Conservation (phyloP, 768 basidiomycete species). For the Russula compacta region DNA sequence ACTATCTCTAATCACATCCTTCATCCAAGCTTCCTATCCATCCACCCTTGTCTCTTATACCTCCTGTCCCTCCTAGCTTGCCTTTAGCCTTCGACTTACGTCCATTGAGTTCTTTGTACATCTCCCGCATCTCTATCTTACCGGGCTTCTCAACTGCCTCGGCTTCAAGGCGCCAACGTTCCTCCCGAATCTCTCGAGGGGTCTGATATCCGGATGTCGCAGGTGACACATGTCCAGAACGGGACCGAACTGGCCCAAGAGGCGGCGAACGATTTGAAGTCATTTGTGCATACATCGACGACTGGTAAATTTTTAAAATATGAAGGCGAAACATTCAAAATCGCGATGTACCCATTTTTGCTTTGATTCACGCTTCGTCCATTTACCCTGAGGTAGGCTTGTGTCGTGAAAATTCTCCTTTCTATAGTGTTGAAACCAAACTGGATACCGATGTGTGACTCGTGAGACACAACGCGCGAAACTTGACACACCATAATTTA, state of each 20-base stretch:
- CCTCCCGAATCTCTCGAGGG: slow-evolving; percentile 69
- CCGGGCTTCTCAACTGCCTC: slow-evolving; percentile 47
- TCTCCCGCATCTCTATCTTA: slow-evolving; percentile 81
- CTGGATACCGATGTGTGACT: slow-evolving; percentile 32
- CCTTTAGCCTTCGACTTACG: slow-evolving; percentile 69
- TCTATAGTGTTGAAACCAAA: slow-evolving; percentile 91
- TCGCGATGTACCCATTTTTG: slow-evolving; percentile 65
- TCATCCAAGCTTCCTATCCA: slow-evolving; percentile 40
- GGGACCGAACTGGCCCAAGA: slow-evolving; percentile 29
- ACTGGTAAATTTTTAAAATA: not conserved
- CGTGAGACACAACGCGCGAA: not conserved
- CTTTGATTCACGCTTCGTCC: slow-evolving; percentile 92
- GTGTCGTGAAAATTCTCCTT: slow-evolving; percentile 82
- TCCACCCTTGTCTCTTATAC: slow-evolving; percentile 69
- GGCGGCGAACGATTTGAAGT: slow-evolving; percentile 29
- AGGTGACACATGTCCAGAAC: slow-evolving; percentile 43
- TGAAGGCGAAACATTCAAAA: not conserved
- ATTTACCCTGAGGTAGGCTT: slow-evolving; percentile 70
- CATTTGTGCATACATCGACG: slow-evolving; percentile 9
- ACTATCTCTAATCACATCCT: slow-evolving; percentile 21
- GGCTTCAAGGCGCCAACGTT: slow-evolving; percentile 56
- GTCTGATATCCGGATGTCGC: slow-evolving; percentile 57
- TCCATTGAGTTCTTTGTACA: slow-evolving; percentile 86
- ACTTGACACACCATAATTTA: slow-evolving; percentile 69
- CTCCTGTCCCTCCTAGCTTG: slow-evolving; percentile 53